Percentiles rank a stretch among this genome's conserved stretches.
These are phyloP conservation scores for Sugiyamaella marilandica DNA, from an alignment of 805 yeast species.

Conservation along the genomic window DNA sequence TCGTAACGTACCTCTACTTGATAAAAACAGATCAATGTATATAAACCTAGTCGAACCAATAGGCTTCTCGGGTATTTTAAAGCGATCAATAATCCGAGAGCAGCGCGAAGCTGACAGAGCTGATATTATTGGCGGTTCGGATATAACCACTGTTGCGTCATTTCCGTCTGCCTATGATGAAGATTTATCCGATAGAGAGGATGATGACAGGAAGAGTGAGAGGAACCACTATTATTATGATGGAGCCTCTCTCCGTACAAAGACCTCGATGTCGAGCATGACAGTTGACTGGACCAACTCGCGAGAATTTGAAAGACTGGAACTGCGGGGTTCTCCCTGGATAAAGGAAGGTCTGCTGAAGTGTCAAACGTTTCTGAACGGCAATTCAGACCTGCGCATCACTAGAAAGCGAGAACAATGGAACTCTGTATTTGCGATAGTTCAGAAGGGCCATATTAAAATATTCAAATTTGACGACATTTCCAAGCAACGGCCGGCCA, in stretches of 20 bases:
- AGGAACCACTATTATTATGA: not conserved
- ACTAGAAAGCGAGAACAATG: constrained; percentile 31
- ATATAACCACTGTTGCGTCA: constrained; percentile 2
- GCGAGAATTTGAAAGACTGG: constrained; percentile 37
- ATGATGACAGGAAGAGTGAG: not conserved
- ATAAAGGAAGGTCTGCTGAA: constrained; percentile 62
- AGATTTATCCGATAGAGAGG: not conserved
- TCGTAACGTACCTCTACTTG: not conserved
- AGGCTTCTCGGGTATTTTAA: constrained; percentile 27
- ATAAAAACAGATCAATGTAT: constrained; percentile 4
- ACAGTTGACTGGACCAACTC: not conserved
- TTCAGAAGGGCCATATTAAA: constrained; percentile 56
- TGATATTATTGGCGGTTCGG: constrained; percentile 1
- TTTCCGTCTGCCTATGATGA: constrained; percentile 2
- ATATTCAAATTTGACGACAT: constrained; percentile 23
- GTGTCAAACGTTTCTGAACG: constrained; percentile 27
- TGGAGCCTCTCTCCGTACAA: not conserved
- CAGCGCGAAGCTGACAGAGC: constrained; percentile 13
- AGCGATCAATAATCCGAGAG: constrained; percentile 25
- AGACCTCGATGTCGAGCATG: not conserved
- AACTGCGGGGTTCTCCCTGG: constrained; percentile 70
- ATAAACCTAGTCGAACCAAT: constrained; percentile 13
- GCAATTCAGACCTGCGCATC: constrained; percentile 14
- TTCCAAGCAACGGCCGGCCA: constrained; percentile 3
- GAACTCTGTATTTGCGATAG: constrained; percentile 55